phyloP scores from a whole-genome alignment of 192 early-diverging fungal species.

The Diversispora eburnea region DNA sequence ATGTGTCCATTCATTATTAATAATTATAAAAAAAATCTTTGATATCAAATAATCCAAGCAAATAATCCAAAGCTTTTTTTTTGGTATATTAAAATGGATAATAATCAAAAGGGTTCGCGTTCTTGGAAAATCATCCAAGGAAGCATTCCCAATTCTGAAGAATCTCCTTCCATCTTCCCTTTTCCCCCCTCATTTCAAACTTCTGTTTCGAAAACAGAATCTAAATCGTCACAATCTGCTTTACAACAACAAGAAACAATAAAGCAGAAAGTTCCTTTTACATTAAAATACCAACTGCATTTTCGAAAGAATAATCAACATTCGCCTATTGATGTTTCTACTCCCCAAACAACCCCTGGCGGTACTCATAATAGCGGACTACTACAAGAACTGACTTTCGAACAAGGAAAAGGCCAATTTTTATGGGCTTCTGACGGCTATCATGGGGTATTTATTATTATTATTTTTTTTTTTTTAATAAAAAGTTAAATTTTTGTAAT shows the following conservation, averaged over 20 bases:
- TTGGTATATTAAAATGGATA: neutral
- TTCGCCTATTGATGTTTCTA: neutral
- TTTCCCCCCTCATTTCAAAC: neutral
- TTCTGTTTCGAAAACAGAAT: neutral
- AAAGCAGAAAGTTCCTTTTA: neutral
- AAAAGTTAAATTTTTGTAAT: neutral
- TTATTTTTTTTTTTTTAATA: too few relatives aligned
- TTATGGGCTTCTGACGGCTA: slow-evolving; percentile 22
- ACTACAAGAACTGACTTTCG: neutral
- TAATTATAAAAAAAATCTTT: too few relatives aligned
- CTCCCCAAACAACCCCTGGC: neutral
- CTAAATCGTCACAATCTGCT: neutral
- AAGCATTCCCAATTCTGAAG: neutral
- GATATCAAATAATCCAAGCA: too few relatives aligned
- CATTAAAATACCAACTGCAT: neutral
- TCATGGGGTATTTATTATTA: slow-evolving; percentile 14
- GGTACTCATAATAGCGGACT: neutral
- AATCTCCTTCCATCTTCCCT: neutral
- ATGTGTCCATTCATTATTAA: too few relatives aligned
- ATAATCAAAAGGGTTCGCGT: neutral
- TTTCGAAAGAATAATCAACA: neutral
- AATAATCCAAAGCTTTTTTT: too few relatives aligned
- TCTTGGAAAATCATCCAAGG: neutral
- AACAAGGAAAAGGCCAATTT: slow-evolving; percentile 21
- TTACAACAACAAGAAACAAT: neutral